Conservation (phyloP, 1,139 yeast species). For the Taiozyma onychis region DNA sequence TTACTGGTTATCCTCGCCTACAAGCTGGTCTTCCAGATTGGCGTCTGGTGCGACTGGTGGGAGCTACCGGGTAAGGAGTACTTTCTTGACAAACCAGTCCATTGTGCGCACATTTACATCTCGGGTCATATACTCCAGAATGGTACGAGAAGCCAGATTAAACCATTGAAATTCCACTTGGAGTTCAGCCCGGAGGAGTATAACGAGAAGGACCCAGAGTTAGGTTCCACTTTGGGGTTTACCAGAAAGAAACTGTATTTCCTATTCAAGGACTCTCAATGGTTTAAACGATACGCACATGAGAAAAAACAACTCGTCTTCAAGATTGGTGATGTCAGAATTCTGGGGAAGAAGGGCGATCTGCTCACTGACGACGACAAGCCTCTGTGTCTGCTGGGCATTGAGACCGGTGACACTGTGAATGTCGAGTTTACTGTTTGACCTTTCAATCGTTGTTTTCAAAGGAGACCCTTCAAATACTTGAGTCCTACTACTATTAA, state of each 20-base stretch:
- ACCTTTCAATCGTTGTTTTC: not conserved
- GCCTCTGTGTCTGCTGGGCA: constrained; percentile 53
- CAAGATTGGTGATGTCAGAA: constrained; percentile 27
- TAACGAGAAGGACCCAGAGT: constrained; percentile 49
- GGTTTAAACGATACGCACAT: not conserved
- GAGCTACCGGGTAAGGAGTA: constrained; percentile 56
- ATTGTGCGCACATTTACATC: constrained; percentile 68
- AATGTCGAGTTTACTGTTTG: constrained; percentile 32
- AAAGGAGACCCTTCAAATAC: not conserved
- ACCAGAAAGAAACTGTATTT: constrained; percentile 48
- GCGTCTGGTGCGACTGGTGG: constrained; percentile 13
- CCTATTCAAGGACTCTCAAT: constrained; percentile 45
- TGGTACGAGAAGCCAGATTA: constrained; percentile 20
- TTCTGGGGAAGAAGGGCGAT: constrained; percentile 27
- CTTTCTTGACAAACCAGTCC: constrained; percentile 65
- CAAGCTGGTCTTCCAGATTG: constrained; percentile 11
- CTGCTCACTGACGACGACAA: constrained; percentile 34
- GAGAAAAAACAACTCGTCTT: constrained; percentile 5
- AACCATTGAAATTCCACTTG: constrained; percentile 55
- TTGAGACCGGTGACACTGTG: constrained; percentile 65
- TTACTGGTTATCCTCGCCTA: constrained; percentile 9
- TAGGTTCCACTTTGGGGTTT: constrained; percentile 63
- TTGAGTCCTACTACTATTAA: not conserved
- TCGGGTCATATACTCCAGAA: constrained; percentile 35
- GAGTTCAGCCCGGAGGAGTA: constrained; percentile 83